Base-by-base conservation (phyloP, 2,329 filamentous ascomycete species). In the Penicillium sp. region DNA sequence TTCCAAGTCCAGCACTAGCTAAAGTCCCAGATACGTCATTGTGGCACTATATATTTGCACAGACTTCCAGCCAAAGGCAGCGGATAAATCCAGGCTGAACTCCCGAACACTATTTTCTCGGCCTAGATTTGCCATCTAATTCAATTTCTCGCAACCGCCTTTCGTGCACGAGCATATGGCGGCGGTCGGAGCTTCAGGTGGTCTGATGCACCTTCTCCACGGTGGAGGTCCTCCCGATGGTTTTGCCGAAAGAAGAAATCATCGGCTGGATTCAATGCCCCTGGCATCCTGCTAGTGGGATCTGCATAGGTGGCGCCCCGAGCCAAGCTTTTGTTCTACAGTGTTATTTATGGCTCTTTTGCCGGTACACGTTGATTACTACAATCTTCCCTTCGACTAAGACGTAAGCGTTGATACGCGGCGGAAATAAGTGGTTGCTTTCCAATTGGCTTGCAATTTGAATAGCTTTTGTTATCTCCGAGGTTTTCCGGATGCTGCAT, bases 11-110 rank as follows among this genome's bases (percentile, higher is more conserved):
- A 27, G 9, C 7, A 27, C 25, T 27, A 2, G 3, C 5, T 22
- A 2, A 22, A 22, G 20, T 22, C 4, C 20, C 4, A 22, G 2
- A 22, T 27, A 27, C 25, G 25, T 27, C 25, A 27, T n/a, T n/a
- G n/a, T n/a, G n/a, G n/a, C n/a, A n/a, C n/a, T n/a, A n/a, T n/a
- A n/a, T n/a, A n/a, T n/a, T n/a, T n/a, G n/a, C n/a, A n/a, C n/a
- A n/a, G n/a, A n/a, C n/a, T n/a, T n/a, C n/a, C n/a, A n/a, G n/a
- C n/a, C n/a, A n/a, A n/a, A n/a, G n/a, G n/a, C n/a, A 28, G 24
- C 24, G 5, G 3, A 25, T 25, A 36, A 18, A 36, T 36, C 43
- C 46, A 48, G 46, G 39, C 46, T 48, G 46, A 48, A 48, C 33
- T 35, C n/a, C 14, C 7, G 28, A 5, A 11, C 13, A 40, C 36